Evolutionary conservation across 2,329 filamentous ascomycete genomes (phyloP).

Genomic region (Metarhizium robertsii): DNA sequence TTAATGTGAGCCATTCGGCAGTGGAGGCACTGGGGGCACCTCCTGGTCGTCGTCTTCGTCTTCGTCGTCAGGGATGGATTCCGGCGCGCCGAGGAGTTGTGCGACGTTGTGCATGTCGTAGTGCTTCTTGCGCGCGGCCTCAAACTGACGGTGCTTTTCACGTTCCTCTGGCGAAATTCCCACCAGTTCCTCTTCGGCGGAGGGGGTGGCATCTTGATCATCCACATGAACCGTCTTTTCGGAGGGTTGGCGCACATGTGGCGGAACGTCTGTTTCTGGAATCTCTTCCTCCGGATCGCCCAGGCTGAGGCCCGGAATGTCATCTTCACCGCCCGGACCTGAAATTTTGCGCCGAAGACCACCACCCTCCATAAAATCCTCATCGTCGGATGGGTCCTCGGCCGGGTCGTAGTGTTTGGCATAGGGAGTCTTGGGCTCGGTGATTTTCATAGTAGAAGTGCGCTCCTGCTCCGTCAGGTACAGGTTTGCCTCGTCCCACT

Average conservation of each 20-base stretch:
- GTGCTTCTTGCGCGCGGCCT: slow-evolving; percentile 86
- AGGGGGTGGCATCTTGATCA: slow-evolving; percentile 46
- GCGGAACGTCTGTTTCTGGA: slow-evolving; percentile 33
- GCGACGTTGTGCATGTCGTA: slow-evolving; percentile 99
- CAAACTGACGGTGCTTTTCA: slow-evolving; percentile 89
- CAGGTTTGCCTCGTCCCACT: slow-evolving; percentile 98
- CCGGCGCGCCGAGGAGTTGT: slow-evolving; percentile 69
- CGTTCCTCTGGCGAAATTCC: slow-evolving; percentile 61
- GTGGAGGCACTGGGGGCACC: slow-evolving; percentile 32
- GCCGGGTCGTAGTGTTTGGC: slow-evolving; percentile 83
- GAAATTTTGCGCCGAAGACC: slow-evolving; percentile 19
- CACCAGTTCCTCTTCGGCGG: slow-evolving; percentile 44
- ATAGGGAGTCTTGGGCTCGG: slow-evolving; percentile 96
- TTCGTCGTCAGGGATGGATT: slow-evolving; percentile 54
- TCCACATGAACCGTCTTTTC: slow-evolving; percentile 77
- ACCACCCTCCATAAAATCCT: slow-evolving; percentile 35
- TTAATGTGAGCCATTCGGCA: slow-evolving; percentile 31
- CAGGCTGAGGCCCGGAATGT: slow-evolving; percentile 86
- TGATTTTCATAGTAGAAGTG: slow-evolving; percentile 96
- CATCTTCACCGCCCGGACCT: slow-evolving; percentile 46
- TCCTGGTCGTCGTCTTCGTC: slow-evolving; percentile 22
- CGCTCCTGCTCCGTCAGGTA: slow-evolving; percentile 96
- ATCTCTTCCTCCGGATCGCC: slow-evolving; percentile 81
- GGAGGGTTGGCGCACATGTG: slow-evolving; percentile 25
- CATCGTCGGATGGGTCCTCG: slow-evolving; percentile 79